Evolutionary conservation across 495 filamentous ascomycete genomes (phyloP).

Genomic region (Hyaloscypha bicolor): DNA sequence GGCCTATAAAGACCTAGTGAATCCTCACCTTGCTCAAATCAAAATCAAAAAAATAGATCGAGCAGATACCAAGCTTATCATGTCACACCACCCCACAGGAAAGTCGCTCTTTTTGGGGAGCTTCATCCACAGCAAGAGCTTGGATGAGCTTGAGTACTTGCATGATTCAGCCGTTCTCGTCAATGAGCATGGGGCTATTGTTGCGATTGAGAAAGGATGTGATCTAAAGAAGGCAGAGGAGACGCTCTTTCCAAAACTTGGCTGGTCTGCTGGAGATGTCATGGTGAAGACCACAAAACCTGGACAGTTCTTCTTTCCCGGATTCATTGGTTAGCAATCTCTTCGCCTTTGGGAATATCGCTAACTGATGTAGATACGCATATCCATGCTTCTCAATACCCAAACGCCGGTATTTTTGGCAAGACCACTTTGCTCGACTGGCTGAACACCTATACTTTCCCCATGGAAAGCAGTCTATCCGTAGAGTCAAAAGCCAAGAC

Average conservation of each 20-base stretch:
- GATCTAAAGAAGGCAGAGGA: slow-evolving; percentile 25
- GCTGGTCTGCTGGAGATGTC: slow-evolving; percentile 41
- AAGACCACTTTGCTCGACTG: slow-evolving; percentile 86
- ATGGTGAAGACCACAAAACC: slow-evolving; percentile 37
- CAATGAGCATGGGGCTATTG: slow-evolving; percentile 65
- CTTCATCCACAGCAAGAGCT: slow-evolving; percentile 59
- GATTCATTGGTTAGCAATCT: slow-evolving; percentile 73
- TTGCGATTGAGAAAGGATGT: slow-evolving; percentile 49
- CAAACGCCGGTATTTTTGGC: slow-evolving; percentile 90
- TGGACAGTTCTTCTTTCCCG: slow-evolving; percentile 86
- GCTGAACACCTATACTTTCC: slow-evolving; percentile 95
- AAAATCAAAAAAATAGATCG: background rate
- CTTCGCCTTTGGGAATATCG: background rate
- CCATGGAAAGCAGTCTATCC: slow-evolving; percentile 75
- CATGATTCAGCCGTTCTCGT: slow-evolving; percentile 68
- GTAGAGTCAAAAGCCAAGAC: slow-evolving; percentile 49
- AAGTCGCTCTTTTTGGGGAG: slow-evolving; percentile 43
- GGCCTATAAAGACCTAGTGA: background rate
- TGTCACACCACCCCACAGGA: slow-evolving; percentile 6
- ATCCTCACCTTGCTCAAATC: background rate
- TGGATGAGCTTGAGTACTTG: slow-evolving; percentile 57
- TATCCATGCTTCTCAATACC: slow-evolving; percentile 92
- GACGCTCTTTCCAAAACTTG: slow-evolving; percentile 26
- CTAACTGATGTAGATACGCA: slow-evolving; percentile 70
- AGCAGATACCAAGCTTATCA: slow-evolving; percentile 6